Conservation (phyloP, 495 filamentous ascomycete genomes). For the Aspergillus steynii region DNA sequence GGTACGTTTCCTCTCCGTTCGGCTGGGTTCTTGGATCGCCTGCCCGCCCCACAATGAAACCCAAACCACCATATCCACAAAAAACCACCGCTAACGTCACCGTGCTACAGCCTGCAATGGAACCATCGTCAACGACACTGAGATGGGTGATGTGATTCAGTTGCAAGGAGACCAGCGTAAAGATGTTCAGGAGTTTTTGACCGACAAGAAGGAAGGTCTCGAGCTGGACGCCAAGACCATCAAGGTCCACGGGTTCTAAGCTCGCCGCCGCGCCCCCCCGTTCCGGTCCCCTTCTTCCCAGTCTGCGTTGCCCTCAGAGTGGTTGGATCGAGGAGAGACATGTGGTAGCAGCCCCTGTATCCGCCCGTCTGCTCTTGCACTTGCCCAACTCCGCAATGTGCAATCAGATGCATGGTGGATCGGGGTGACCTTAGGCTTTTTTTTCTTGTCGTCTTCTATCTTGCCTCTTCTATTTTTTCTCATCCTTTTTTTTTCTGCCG, state of each 20-base stretch:
- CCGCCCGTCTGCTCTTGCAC: constrained; percentile 23
- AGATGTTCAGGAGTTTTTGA: constrained; percentile 96
- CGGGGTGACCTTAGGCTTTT: constrained; percentile 9
- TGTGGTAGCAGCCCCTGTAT: constrained; percentile 23
- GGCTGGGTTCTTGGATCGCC: background rate
- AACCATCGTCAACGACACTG: constrained; percentile 94
- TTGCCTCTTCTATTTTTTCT: background rate
- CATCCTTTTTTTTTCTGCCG: background rate
- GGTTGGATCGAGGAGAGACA: constrained; percentile 37
- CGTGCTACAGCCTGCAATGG: constrained; percentile 88
- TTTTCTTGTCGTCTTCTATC: constrained; percentile 17
- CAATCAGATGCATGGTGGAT: constrained; percentile 7
- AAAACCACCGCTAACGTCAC: background rate
- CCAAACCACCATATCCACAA: background rate
- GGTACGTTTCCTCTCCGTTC: constrained; percentile 56
- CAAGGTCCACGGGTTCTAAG: constrained; percentile 72
- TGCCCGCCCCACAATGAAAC: background rate
- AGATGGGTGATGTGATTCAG: constrained; percentile 99
- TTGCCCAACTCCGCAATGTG: constrained; percentile 22
- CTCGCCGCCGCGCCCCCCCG: constrained; percentile 38
- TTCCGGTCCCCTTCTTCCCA: constrained; percentile 46
- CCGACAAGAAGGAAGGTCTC: constrained; percentile 89
- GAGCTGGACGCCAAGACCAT: constrained; percentile 94
- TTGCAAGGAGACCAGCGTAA: constrained; percentile 98
- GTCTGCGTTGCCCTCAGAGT: constrained; percentile 42